Evolutionary conservation across 2,329 filamentous ascomycete species (phyloP).

Genomic region (Phoma sp.): DNA sequence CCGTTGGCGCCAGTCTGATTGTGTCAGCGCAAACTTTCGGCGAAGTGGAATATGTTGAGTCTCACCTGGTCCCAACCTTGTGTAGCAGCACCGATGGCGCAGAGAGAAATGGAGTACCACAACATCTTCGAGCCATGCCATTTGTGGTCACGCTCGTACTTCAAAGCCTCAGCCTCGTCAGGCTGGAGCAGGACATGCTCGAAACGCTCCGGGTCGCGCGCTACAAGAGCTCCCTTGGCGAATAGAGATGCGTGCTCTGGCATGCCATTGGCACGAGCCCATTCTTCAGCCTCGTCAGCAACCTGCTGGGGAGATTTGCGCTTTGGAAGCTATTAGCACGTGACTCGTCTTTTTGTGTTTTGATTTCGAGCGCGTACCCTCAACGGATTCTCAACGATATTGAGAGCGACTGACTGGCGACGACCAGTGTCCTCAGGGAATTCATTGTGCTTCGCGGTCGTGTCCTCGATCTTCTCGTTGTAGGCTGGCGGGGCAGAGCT

Average conservation of each 20-base stretch:
- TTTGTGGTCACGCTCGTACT: conserved; percentile 69
- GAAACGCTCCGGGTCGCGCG: conserved; percentile 69
- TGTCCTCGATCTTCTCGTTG: conserved; percentile 16
- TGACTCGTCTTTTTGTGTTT: not conserved
- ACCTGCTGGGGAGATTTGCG: conserved; percentile 59
- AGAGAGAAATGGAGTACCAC: conserved; percentile 70
- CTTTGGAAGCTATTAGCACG: conserved; percentile 39
- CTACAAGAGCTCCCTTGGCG: conserved; percentile 73
- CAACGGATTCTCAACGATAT: conserved; percentile 56
- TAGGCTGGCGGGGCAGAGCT: not conserved
- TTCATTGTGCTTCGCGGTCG: conserved; percentile 14
- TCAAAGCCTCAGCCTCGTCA: conserved; percentile 64
- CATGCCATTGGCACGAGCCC: conserved; percentile 66
- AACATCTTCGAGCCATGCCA: conserved; percentile 64
- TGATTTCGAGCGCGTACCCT: conserved; percentile 41
- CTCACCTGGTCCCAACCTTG: conserved; percentile 62
- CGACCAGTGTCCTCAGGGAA: conserved; percentile 30
- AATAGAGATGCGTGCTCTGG: conserved; percentile 64
- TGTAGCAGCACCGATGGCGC: conserved; percentile 73
- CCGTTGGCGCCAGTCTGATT: conserved; percentile 59
- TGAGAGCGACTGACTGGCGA: conserved; percentile 52
- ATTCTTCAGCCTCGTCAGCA: conserved; percentile 63
- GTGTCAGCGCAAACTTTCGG: not conserved
- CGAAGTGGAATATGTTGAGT: too few species aligned
- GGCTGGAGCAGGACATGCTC: conserved; percentile 67